Evolutionary conservation across 1,284 basidiomycete species (phyloP).

Genomic region (Boletus albobrunnescens): DNA sequence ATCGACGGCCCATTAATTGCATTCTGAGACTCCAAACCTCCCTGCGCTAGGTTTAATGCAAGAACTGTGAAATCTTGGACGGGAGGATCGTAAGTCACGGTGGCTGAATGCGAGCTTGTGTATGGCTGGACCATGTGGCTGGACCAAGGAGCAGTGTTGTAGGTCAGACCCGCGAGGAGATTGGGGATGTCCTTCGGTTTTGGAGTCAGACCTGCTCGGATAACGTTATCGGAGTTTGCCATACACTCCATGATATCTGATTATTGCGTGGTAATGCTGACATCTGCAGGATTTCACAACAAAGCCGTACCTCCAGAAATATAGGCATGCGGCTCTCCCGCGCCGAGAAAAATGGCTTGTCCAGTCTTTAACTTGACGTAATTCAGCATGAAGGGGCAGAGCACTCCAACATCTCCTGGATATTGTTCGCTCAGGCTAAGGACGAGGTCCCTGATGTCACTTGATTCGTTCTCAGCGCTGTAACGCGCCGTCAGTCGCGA

Average conservation of each 20-base stretch:
- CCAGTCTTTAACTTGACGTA: conserved; percentile 77
- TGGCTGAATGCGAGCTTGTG: conserved; percentile 40
- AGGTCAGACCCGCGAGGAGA: conserved; percentile 86
- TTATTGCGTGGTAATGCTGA: conserved; percentile 9
- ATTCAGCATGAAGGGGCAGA: conserved; percentile 92
- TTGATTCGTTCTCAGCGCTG: conserved; percentile 41
- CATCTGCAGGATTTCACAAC: background rate
- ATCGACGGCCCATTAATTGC: conserved; percentile 83
- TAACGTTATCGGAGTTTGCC: conserved; percentile 98
- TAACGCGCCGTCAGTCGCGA: conserved; percentile 63
- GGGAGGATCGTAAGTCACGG: conserved; percentile 80
- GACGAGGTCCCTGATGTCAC: conserved; percentile 63
- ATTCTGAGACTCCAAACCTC: conserved; percentile 51
- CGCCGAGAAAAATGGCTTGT: conserved; percentile 91
- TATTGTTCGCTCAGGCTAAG: conserved; percentile 77
- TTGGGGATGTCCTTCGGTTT: conserved; percentile 93
- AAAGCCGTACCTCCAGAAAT: conserved; percentile 72
- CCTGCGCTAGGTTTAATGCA: conserved; percentile 49
- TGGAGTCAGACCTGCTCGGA: conserved; percentile 95
- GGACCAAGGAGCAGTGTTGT: conserved; percentile 64
- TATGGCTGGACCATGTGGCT: conserved; percentile 68
- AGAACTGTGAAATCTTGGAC: conserved; percentile 93
- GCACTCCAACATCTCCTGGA: conserved; percentile 89
- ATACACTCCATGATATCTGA: conserved; percentile 96
- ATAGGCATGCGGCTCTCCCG: conserved; percentile 97